Base-by-base conservation (phyloP, 2,329 filamentous ascomycete genomes). In the Neonectria neomacrospora region DNA sequence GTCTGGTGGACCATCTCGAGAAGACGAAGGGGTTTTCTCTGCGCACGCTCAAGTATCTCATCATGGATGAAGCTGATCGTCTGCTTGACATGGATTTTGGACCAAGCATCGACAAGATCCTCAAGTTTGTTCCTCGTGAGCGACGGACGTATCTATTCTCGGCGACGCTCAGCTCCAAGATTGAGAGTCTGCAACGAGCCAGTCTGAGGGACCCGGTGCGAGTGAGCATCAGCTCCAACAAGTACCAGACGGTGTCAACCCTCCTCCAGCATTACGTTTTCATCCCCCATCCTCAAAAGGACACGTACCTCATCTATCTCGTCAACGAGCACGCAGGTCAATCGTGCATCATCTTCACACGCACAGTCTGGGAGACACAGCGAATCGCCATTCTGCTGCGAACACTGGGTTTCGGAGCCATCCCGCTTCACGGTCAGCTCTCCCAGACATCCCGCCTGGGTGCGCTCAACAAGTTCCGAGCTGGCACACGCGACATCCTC, bases 1-100 rank as follows among this genome's bases (percentile, higher is more conserved):
- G 95, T 60, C 82, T 97, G 22, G 83, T 97, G 5, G 96, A 98
- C 73, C 96, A 99, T 72, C 82, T 98, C 9, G 94, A 98, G 77
- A 97, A 97, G 80, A 99, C 96, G 2, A 97, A 97, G 78, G 95
- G 96, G 11, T 98, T 99, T 80, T 94, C 91, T 2, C 81, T 98
- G 52, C 87, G 91, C 30, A 85, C 86, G 4, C 82, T 97, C 39
- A 94, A 94, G 74, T 97, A 95, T 75, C 83, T 98, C 3, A 94
- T 97, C 65, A 94, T 98, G 88, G 95, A 97, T 75, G 95, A 97
- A 80, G 95, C 95, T 23, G 95, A 98, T 77, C 85, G 94, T 62
- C 85, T 98, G 10, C 86, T 98, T 2, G 96, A 99, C 75, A 90
- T 97, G 76, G 94, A 97, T 77, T 98, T 98, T 71, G 94, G 94